Evolutionary conservation across 345 rosid species (phyloP), one percentile per base, ranked within the genome.

Genomic region (Diplotaxis tenuifolia): DNA sequence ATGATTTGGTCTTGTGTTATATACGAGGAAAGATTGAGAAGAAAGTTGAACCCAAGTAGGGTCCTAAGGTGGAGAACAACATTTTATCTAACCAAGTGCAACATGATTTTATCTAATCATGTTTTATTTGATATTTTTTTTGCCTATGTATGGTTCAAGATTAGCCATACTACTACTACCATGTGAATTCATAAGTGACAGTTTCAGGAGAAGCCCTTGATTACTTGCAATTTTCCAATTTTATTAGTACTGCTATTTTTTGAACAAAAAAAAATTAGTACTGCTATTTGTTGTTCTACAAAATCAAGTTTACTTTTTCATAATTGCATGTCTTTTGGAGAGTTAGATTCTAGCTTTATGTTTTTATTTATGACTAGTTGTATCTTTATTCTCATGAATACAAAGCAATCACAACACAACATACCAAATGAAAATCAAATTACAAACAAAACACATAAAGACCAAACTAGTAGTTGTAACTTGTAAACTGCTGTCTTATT

Each of bases 391-490:
- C 0, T 4, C 18, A n/a, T n/a, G 14, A 2, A 40, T 28, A 27
- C 49, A 64, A 65, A 23, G 4, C 53, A 49, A 49, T 74, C 72
- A 74, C 67, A 74, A 58, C 16, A 52, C 7, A 68, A 61, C 74
- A 61, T 32, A 36, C 38, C 55, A 52, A 67, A 67, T 68, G 0
- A 68, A 16, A 36, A 22, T 22, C 25, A 36, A 1, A 56, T 52
- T 67, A 61, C 78, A 61, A 68, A 68, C 25, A 52, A 52, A 1
- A 53, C 28, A 52, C 59, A 75, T 31, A 23, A 36, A 5, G 47
- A 40, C 3, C 14, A 22, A 1, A 50, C 20, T 9, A 68, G 2
- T 52, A 20, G 15, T 52, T 25, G 3, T 3, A 5, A 52, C 28
- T 38, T 21, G 18, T 47, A 69, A 68, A 2, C 12, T 15, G 6